Percentiles rank a stretch among this genome's conserved stretches.
Evolutionary conservation across 2,329 filamentous ascomycete species (phyloP).

Genomic region (Fusarium tuaranense): DNA sequence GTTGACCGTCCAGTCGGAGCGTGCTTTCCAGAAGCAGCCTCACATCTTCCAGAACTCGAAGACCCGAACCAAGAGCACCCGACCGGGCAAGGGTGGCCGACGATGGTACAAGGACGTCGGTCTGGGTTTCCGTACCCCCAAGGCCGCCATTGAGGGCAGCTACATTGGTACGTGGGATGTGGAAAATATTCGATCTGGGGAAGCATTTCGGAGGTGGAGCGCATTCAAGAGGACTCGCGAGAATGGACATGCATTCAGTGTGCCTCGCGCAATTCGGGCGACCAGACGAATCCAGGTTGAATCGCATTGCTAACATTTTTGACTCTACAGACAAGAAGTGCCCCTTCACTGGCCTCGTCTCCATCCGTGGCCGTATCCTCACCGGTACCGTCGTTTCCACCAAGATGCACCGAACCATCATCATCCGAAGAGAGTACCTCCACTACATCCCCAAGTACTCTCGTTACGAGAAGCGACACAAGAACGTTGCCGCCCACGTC

Average conservation of each 20-base stretch:
- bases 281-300: background rate
- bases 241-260: background rate
- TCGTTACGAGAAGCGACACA: constrained; percentile 99
- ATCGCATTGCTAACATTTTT: constrained; percentile 42
- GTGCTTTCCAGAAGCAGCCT: constrained; percentile 99
- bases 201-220: constrained; percentile 10
- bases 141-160: constrained; percentile 97
- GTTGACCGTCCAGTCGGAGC: constrained; percentile 99
- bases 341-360: constrained; percentile 99
- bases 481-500: constrained; percentile 99
- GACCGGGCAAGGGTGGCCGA: constrained; percentile 91
- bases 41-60: constrained; percentile 99
- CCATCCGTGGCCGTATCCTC: constrained; percentile 99
- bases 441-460: constrained; percentile 99
- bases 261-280: background rate
- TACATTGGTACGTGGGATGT: constrained; percentile 90
- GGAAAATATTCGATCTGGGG: constrained; percentile 20
- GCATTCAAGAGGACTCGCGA: background rate
- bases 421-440: constrained; percentile 99
- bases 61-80: constrained; percentile 85
- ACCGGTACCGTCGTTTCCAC: constrained; percentile 99
- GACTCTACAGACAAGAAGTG: constrained; percentile 94
- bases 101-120: constrained; percentile 99
- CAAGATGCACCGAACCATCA: constrained; percentile 99
- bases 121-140: constrained; percentile 98